Evolutionary conservation across 164 flowering plant genomes (phyloP), one percentile per base, ranked within the genome.

Genomic region (Euptelea pleiosperma): DNA sequence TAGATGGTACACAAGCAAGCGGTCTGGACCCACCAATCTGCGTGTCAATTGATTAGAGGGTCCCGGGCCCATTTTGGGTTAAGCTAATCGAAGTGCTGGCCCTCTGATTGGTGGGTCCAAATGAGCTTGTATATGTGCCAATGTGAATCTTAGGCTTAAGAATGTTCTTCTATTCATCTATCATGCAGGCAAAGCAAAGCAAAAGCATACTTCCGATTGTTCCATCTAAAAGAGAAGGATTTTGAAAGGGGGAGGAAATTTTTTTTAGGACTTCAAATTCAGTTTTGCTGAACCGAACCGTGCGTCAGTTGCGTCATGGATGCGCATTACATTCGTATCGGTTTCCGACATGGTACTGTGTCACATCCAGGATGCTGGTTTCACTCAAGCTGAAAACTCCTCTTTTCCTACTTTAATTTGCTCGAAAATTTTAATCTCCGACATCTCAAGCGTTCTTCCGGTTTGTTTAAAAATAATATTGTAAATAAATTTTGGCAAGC

Each of bases 121-220:
- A n/a, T n/a, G n/a, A 29, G 11, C 33, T 39, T 12, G 5, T 11
- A 55, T 15, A 55, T 62, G 50, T 29, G 41, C 57, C 31, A 52
- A 50, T 22, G 49, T n/a, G n/a, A n/a, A n/a, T n/a, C n/a, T n/a
- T n/a, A n/a, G n/a, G n/a, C n/a, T n/a, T n/a, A 48, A 41, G 58
- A 52, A 26, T 52, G 45, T 41, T 12, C 31, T 22, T 18, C 10
- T 36, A 4, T 42, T 19, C 18, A 12, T 29, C 42, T 35, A 35
- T 55, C n/a, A 37, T 71, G 71, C 86, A 85, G 91, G 91, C 66
- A 79, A 83, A 59, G 67, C 64, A 70, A 85, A 70, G 37, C 64
- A 65, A 64, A 79, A 39, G 66, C 82, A 83, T 56, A 69, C 21
- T 24, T 42, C 47, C 8, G 75, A 72, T 21, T 85, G 86, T 65